Base-by-base conservation (phyloP, 352 stramenopile species). In the Phytophthora tubulina region DNA sequence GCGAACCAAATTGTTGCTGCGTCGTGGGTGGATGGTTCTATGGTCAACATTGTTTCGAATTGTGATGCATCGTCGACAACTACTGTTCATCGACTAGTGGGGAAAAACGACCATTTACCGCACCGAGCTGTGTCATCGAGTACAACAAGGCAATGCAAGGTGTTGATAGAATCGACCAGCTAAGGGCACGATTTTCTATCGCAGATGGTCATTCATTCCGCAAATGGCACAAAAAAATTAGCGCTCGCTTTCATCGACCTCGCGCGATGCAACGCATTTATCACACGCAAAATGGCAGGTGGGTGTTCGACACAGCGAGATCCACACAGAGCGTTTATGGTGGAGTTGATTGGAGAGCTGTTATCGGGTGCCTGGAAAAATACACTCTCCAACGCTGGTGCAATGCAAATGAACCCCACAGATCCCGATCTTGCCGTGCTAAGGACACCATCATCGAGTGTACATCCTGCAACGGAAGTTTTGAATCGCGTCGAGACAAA, bases 91-190 rank as follows among this genome's bases (percentile, higher is more conserved):
- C 38, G 38, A n/a, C 46, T n/a, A 17, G 46, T 53, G 4, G 46
- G 21, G 27, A n/a, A 35, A 53, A 53, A 4, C 46, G n/a, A 36
- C 38, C 38, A 44, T 44, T 44, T 44, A 44, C 38, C 11, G 46
- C 46, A n/a, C 38, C 38, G 15, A 44, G 38, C 7, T 44, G 38
- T 10, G 38, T 38, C 27, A 54, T 54, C 27, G 48, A 54, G 14
- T 54, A 54, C 32, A 54, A 39, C 10, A 39, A 54, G 17, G 48
- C 8, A 14, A 39, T 39, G 48, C 48, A 54, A 36, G 48, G 48
- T 14, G 46, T 52, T 5, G 27, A 36, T 6, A 32, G 48, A 17
- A 54, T 39, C 10, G 48, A 54, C 15, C 48, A 54, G 27, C 27
- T 44, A 44, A 8, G 38, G 15, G 38, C 38, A 8, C 38, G 38